Evolutionary conservation across 2,329 filamentous ascomycete genomes (phyloP), one percentile per base, ranked within the genome.

Genomic region (Colletotrichum sp.): DNA sequence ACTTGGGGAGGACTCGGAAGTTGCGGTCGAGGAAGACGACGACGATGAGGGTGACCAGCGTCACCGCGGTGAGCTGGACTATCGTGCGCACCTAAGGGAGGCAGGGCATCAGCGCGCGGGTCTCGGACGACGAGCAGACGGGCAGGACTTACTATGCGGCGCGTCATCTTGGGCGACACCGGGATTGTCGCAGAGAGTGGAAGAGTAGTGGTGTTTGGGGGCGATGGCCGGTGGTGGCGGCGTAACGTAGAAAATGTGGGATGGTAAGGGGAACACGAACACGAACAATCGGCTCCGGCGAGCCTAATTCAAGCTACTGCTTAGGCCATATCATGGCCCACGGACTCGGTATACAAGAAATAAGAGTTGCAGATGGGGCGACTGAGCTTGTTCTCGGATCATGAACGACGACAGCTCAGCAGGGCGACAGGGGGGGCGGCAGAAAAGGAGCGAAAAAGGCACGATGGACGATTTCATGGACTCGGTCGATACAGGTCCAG

Each of bases 1-100:
- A 91, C 80, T 93, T 92, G 56, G 96, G 96, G 43, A 98, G 92
- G 75, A 98, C 94, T 79, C 94, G 91, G 87, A 97, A 98, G 83
- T 94, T 95, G 82, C 93, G 94, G 86, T 98, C 96, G 87, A 98
- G 93, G 83, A 98, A 90, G 84, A 96, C 92, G 78, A 96, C 85
- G 80, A 96, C 85, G 80, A 96, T 82, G 79, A 96, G 88, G 79
- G 94, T 91, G 81, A 95, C 87, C 79, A 91, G 83, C 71, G 91
- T 88, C 73, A 95, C 88, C 73, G 92, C 88, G 78, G 90, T 88
- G 82, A 97, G 91, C 89, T 98, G 95, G 82, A 94, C 88, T 81
- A 94, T 91, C 78, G 95, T 95, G 79, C 91, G 90, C 79, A 91
- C 88, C 90, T 92, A 76, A 21, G 43, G 43, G 15, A 55, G 21